Percentiles rank a stretch among this genome's conserved stretches.
phyloP scores from a whole-genome alignment of 2,329 filamentous ascomycete genomes.

The Stachybotrys chlorohalonatus region DNA sequence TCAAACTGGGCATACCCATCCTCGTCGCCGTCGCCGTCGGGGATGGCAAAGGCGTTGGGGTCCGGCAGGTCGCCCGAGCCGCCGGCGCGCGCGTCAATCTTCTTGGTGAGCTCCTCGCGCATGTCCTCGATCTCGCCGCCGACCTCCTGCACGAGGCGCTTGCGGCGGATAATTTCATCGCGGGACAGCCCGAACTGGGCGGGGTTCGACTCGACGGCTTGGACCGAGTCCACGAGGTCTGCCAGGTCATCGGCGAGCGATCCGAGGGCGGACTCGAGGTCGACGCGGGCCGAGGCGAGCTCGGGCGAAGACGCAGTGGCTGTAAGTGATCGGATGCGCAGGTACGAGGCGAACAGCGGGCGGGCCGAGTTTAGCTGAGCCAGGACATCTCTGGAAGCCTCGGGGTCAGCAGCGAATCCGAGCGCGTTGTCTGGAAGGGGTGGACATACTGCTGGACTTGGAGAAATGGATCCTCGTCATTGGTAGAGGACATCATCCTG shows the following conservation, averaged over 20 bases:
- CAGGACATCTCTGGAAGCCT: conserved; percentile 66
- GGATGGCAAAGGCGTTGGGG: conserved; percentile 48
- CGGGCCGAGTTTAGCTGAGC: conserved; percentile 71
- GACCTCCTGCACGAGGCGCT: conserved; percentile 81
- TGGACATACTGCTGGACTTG: conserved; percentile 57
- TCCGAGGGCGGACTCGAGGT: conserved; percentile 57
- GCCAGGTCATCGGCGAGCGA: conserved; percentile 74
- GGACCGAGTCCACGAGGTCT: conserved; percentile 80
- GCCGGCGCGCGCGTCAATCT: conserved; percentile 28
- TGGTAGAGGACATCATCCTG: conserved; percentile 59
- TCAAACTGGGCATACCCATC: conserved; percentile 71
- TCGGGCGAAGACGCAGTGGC: conserved; percentile 68
- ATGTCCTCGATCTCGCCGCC: conserved; percentile 83
- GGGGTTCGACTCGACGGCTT: conserved; percentile 79
- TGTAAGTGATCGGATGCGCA: conserved; percentile 84
- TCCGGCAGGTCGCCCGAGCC: conserved; percentile 38
- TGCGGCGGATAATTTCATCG: conserved; percentile 71
- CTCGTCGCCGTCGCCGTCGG: conserved; percentile 27
- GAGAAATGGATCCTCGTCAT: conserved; percentile 62
- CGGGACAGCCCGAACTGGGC: conserved; percentile 78
- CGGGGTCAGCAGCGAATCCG: conserved; percentile 2
- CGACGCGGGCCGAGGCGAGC: conserved; percentile 66
- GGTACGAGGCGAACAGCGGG: conserved; percentile 85
- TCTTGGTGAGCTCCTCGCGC: conserved; percentile 67
- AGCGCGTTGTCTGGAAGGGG: conserved; percentile 1